These are phyloP conservation scores for Fusarium falciforme DNA, from an alignment of 2,329 filamentous ascomycete species.

Conservation along the genomic window DNA sequence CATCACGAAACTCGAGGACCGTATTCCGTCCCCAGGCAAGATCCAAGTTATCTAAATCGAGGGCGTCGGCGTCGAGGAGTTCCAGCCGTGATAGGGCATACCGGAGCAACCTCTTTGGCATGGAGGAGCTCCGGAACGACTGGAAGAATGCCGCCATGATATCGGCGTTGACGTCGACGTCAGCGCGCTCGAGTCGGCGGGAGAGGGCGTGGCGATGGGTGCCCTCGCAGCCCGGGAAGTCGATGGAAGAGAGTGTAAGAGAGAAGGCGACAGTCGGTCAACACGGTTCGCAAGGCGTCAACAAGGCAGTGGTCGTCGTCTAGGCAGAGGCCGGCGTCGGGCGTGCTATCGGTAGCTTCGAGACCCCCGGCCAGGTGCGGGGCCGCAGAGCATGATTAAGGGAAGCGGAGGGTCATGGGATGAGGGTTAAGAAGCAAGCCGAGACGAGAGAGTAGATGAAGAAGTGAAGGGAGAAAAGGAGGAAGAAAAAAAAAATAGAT, in stretches of 20 bases:
- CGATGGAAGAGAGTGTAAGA: slow-evolving; percentile 7
- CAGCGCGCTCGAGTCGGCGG: slow-evolving; percentile 12
- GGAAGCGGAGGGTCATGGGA: slow-evolving; percentile 37
- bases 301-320: slow-evolving; percentile 32
- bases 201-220: slow-evolving; percentile 28
- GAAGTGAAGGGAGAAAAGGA: not conserved
- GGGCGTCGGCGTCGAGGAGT: slow-evolving; percentile 85
- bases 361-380: slow-evolving; percentile 50
- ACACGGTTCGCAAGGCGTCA: slow-evolving; percentile 11
- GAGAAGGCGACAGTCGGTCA: slow-evolving; percentile 11
- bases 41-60: slow-evolving; percentile 88
- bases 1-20: slow-evolving; percentile 86
- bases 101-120: slow-evolving; percentile 89
- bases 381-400: slow-evolving; percentile 50
- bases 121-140: slow-evolving; percentile 73
- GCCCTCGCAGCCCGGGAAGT: slow-evolving; percentile 26
- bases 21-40: slow-evolving; percentile 85
- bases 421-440: not conserved
- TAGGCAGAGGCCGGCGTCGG: slow-evolving; percentile 40
- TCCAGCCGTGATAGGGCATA: slow-evolving; percentile 87
- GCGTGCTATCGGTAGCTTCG: slow-evolving; percentile 47
- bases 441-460: not conserved
- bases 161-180: slow-evolving; percentile 23
- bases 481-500: not conserved
- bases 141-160: slow-evolving; percentile 80